These are phyloP conservation scores for Diaporthe vaccinii DNA, from an alignment of 2,329 filamentous ascomycete genomes.

Conservation along the genomic window DNA sequence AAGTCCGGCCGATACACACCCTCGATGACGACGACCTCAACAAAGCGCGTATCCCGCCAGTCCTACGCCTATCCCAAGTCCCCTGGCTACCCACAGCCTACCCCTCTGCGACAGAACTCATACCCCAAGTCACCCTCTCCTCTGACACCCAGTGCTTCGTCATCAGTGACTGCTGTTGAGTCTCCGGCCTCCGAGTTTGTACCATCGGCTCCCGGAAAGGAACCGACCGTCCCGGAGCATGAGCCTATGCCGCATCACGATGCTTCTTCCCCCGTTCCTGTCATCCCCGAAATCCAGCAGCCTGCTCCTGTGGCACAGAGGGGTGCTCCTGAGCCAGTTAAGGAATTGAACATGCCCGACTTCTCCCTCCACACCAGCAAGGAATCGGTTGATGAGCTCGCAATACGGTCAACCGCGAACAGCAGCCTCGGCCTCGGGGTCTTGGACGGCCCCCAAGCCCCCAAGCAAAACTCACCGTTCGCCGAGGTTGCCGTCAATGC, in stretches of 20 bases:
- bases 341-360: slow-evolving; percentile 35
- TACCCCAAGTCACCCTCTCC: slow-evolving; percentile 58
- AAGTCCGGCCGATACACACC: slow-evolving; percentile 52
- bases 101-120: slow-evolving; percentile 60
- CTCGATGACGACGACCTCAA: slow-evolving; percentile 36
- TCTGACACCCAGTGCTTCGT: slow-evolving; percentile 50
- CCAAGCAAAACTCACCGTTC: slow-evolving; percentile 34
- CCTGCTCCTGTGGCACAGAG: slow-evolving; percentile 52
- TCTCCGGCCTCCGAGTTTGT: slow-evolving; percentile 40
- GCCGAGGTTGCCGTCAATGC: slow-evolving; percentile 30
- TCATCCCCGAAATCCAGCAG: slow-evolving; percentile 50
- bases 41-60: slow-evolving; percentile 40
- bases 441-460: slow-evolving; percentile 37
- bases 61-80: slow-evolving; percentile 44
- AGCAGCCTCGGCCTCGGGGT: slow-evolving; percentile 38
- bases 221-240: slow-evolving; percentile 56
- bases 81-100: slow-evolving; percentile 49
- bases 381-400: slow-evolving; percentile 37
- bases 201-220: slow-evolving; percentile 43
- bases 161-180: slow-evolving; percentile 45
- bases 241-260: slow-evolving; percentile 55
- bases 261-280: slow-evolving; percentile 45
- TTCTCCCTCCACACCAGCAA: slow-evolving; percentile 37
- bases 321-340: slow-evolving; percentile 37
- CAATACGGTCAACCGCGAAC: slow-evolving; percentile 23